Conservation (phyloP, 2,329 filamentous ascomycete genomes). For the Monilinia fructigena region DNA sequence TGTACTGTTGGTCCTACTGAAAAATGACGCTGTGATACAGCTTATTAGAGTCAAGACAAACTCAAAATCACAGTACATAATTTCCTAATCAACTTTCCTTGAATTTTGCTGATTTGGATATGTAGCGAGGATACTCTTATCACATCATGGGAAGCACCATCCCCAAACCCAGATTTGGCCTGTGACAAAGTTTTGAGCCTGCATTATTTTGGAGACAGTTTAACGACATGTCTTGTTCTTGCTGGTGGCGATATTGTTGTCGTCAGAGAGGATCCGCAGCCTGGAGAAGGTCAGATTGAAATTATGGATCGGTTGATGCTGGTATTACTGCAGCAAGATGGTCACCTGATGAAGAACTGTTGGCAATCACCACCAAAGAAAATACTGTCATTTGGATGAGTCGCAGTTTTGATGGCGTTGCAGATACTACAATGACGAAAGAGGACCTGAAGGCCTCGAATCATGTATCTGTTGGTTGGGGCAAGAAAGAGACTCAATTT, state of each 20-base stretch:
- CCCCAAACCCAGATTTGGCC: constrained; percentile 70
- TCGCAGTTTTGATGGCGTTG: constrained; percentile 79
- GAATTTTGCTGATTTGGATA: constrained; percentile 36
- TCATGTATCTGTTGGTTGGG: constrained; percentile 97
- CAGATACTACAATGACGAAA: constrained; percentile 66
- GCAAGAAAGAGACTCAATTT: constrained; percentile 97
- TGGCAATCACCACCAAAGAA: constrained; percentile 77
- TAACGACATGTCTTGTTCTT: constrained; percentile 77
- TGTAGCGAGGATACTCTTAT: constrained; percentile 48
- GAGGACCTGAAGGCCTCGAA: constrained; percentile 85
- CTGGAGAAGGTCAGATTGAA: constrained; percentile 77
- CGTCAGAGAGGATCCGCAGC: constrained; percentile 68
- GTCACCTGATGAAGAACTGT: constrained; percentile 92
- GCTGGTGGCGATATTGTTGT: constrained; percentile 88
- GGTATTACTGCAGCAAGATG: constrained; percentile 87
- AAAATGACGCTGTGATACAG: constrained; percentile 67
- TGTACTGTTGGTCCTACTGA: constrained; percentile 80
- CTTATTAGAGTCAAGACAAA: constrained; percentile 57
- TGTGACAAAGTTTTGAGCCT: constrained; percentile 75
- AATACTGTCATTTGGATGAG: constrained; percentile 90
- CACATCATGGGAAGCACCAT: constrained; percentile 86
- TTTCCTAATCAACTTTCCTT: neutral
- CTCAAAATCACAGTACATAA: constrained; percentile 38
- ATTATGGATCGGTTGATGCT: constrained; percentile 90
- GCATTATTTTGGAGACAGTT: constrained; percentile 80